Conservation (phyloP, 257 asterid species). For the Plantago elongata region DNA sequence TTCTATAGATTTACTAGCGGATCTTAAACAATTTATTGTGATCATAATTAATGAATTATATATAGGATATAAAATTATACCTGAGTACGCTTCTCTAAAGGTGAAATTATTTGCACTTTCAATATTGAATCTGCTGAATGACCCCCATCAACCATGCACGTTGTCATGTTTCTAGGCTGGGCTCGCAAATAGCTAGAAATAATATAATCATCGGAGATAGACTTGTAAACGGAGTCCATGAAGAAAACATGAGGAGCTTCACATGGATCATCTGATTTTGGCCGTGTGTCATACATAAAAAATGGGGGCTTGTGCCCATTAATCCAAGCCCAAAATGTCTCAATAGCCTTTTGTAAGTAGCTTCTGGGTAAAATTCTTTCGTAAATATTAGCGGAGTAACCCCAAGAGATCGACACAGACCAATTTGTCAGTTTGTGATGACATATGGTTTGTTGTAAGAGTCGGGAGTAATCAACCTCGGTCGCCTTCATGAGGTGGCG, state of each 20-base stretch:
- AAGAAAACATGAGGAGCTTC: constrained; percentile 49
- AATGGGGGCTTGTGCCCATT: constrained; percentile 27
- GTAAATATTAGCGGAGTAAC: constrained; percentile 49
- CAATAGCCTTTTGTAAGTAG: constrained; percentile 41
- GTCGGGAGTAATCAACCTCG: constrained; percentile 43
- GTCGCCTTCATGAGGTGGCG: constrained; percentile 63
- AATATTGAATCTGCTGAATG: constrained; percentile 41
- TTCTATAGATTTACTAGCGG: too few species aligned
- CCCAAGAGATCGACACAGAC: constrained; percentile 53
- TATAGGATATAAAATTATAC: constrained; percentile 2
- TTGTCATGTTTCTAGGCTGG: constrained; percentile 22
- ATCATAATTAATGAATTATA: too few species aligned
- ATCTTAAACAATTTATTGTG: too few species aligned
- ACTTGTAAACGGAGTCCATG: constrained; percentile 27
- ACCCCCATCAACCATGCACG: constrained; percentile 30
- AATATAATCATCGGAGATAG: background rate
- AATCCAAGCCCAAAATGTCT: constrained; percentile 41
- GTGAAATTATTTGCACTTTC: constrained; percentile 26
- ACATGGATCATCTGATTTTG: constrained; percentile 27
- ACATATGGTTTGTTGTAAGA: constrained; percentile 55
- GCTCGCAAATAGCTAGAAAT: constrained; percentile 31
- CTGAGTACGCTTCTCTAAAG: constrained; percentile 26
- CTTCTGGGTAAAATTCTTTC: constrained; percentile 44
- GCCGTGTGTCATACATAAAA: constrained; percentile 53
- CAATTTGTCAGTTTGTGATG: constrained; percentile 33